These are phyloP conservation scores for Basidiobolus meristosporus DNA, from an alignment of 371 early-diverging fungal species.

Conservation along the genomic window DNA sequence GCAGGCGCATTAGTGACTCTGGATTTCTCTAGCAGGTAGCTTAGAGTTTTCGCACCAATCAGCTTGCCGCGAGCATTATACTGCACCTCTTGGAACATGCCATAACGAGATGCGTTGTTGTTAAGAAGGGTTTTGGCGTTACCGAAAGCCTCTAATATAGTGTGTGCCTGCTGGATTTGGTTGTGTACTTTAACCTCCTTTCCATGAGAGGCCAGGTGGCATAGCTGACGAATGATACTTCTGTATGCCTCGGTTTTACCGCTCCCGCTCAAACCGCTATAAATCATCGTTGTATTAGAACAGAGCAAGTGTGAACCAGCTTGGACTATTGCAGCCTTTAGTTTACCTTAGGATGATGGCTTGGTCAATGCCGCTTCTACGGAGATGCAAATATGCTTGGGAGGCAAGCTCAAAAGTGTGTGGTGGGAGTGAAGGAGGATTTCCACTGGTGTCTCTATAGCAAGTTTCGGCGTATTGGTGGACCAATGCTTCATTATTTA, in stretches of 20 bases:
- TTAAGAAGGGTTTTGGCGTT: constrained; percentile 49
- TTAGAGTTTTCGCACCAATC: constrained; percentile 62
- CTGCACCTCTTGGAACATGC: constrained; percentile 66
- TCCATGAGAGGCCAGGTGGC: constrained; percentile 38
- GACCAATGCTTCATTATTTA: too few species aligned
- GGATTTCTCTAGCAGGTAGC: constrained; percentile 71
- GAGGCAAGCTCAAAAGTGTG: constrained; percentile 72
- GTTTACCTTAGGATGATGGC: constrained; percentile 43
- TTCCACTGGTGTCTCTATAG: too few species aligned
- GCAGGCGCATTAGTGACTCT: constrained; percentile 32
- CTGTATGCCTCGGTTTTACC: constrained; percentile 58
- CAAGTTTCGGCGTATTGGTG: too few species aligned
- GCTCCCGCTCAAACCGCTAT: constrained; percentile 64
- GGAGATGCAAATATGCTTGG: constrained; percentile 59
- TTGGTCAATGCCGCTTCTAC: constrained; percentile 63
- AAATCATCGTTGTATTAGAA: background rate
- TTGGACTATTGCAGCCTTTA: background rate
- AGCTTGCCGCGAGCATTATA: constrained; percentile 74
- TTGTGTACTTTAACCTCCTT: constrained; percentile 49
- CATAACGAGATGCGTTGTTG: constrained; percentile 52
- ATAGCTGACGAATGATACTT: constrained; percentile 41
- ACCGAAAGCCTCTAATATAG: constrained; percentile 57
- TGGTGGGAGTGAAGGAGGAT: constrained; percentile 23
- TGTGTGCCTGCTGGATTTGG: constrained; percentile 43
- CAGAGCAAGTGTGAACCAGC: background rate